Conservation (phyloP, 345 rosid species). For the Gossypium herbaceum region DNA sequence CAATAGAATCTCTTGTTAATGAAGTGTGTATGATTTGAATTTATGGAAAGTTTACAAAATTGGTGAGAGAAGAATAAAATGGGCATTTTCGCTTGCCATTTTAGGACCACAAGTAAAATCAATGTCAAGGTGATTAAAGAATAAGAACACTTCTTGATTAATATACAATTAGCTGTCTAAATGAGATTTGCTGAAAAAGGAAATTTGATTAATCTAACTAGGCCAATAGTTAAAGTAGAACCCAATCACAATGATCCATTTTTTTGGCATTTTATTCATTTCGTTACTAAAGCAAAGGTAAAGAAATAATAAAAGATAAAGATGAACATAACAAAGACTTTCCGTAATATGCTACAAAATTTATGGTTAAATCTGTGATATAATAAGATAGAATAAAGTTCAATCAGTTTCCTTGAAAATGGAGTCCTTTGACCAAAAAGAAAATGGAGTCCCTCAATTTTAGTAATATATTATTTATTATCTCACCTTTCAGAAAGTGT, state of each 20-base stretch:
- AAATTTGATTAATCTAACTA: not conserved
- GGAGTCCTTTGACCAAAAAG: not conserved
- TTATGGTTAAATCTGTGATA: not conserved
- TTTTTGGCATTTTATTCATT: not conserved
- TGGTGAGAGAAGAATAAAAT: not conserved
- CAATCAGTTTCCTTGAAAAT: not conserved
- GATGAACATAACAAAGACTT: too few relatives aligned
- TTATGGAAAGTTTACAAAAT: not conserved
- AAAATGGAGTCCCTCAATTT: not conserved
- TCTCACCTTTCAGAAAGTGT: not conserved
- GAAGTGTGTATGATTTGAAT: not conserved
- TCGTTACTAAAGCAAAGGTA: not conserved
- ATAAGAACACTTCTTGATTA: not conserved
- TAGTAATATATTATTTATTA: not conserved
- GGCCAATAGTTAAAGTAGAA: not conserved
- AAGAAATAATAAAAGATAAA: not conserved
- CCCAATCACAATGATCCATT: not conserved
- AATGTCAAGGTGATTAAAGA: not conserved
- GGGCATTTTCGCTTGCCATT: not conserved
- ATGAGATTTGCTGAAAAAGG: not conserved
- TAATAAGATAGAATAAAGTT: not conserved
- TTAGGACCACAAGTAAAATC: not conserved
- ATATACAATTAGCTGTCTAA: not conserved
- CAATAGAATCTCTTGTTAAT: not conserved
- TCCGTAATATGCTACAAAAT: not conserved